phyloP scores from a whole-genome alignment of 2,329 filamentous ascomycete species.

The Claviceps citrina region DNA sequence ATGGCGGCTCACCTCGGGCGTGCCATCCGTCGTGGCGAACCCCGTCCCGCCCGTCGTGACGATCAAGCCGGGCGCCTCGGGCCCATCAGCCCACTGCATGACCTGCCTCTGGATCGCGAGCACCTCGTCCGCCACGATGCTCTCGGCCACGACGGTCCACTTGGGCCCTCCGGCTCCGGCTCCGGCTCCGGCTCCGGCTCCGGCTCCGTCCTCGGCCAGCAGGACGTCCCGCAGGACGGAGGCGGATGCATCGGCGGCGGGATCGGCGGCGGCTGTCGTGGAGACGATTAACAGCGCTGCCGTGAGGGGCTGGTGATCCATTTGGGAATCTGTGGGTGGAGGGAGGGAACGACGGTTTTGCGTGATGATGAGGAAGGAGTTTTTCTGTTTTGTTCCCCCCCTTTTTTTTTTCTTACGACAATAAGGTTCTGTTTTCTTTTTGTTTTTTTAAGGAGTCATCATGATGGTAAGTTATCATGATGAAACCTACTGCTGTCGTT shows the following conservation, averaged over 20 bases:
- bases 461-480: no score
- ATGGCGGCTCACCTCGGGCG: conserved; percentile 54
- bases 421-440: no score
- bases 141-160: conserved; percentile 55
- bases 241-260: conserved; percentile 62
- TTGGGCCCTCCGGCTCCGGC: conserved; percentile 50
- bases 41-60: conserved; percentile 87
- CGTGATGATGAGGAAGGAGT: no score
- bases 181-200: no score
- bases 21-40: conserved; percentile 71
- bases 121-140: conserved; percentile 67
- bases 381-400: no score
- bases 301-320: conserved; percentile 34
- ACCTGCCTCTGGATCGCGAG: conserved; percentile 61
- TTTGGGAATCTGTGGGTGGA: no score
- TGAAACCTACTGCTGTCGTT: no score
- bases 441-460: no score
- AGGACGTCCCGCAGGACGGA: conserved; percentile 51
- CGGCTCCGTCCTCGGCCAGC: conserved; percentile 49
- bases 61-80: conserved; percentile 54
- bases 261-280: conserved; percentile 70
- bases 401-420: no score
- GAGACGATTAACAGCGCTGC: conserved; percentile 77
- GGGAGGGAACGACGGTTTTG: no score
- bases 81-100: conserved; percentile 54